Conservation (phyloP, 2,329 filamentous ascomycete species). For the Pestalotiopsis sp. region DNA sequence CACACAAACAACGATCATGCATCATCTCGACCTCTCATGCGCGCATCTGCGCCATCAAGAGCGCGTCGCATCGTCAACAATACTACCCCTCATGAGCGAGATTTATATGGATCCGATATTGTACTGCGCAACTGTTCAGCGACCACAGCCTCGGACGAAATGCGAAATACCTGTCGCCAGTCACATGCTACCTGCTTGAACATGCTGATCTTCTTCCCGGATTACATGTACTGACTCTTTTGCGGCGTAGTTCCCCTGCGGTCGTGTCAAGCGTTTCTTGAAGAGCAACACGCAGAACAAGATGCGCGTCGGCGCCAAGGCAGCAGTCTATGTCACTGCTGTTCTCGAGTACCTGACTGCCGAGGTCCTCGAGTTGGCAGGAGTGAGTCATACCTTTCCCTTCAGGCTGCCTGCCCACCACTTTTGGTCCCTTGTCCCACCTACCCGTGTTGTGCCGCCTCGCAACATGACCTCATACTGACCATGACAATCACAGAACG, state of each 20-base stretch:
- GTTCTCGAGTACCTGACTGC: constrained; percentile 98
- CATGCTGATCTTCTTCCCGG: neutral
- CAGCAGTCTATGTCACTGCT: constrained; percentile 95
- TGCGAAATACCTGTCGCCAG: neutral
- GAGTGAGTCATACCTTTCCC: constrained; percentile 54
- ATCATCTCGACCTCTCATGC: neutral
- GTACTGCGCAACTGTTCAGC: neutral
- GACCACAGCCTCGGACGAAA: neutral
- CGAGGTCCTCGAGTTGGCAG: constrained; percentile 95
- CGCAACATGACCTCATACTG: constrained; percentile 9
- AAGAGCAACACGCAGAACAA: constrained; percentile 99
- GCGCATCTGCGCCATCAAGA: neutral
- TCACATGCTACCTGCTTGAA: neutral
- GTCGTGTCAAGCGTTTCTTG: constrained; percentile 99
- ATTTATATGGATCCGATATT: neutral
- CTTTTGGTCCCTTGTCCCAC: neutral
- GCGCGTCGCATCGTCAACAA: neutral
- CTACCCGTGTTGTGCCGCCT: constrained; percentile 12
- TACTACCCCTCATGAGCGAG: neutral
- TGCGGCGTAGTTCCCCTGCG: constrained; percentile 83
- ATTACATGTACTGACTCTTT: constrained; percentile 6
- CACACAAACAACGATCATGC: neutral
- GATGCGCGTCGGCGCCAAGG: constrained; percentile 99
- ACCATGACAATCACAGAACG: constrained; percentile 61
- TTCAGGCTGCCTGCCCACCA: constrained; percentile 4